phyloP scores from a whole-genome alignment of 2,329 filamentous ascomycete species.

The Botrytis galanthina region DNA sequence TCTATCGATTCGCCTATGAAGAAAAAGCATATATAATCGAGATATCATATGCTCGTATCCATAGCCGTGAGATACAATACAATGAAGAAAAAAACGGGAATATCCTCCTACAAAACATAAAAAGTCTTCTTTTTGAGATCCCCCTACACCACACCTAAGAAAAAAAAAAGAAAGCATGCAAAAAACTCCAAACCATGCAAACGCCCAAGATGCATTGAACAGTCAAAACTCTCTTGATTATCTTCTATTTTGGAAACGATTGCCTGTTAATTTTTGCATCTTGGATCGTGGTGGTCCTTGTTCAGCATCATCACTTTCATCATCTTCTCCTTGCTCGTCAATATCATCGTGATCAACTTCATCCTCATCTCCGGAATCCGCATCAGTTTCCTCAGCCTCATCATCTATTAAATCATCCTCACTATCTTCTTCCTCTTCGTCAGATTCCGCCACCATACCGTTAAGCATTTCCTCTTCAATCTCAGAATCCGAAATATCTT shows the following conservation, averaged over 20 bases:
- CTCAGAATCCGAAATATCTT: conserved; percentile 33
- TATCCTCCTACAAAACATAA: neutral
- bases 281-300: conserved; percentile 34
- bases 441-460: conserved; percentile 48
- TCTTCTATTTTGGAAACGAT: conserved; percentile 24
- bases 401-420: conserved; percentile 49
- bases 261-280: conserved; percentile 30
- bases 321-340: conserved; percentile 44
- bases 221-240: conserved; percentile 13
- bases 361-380: conserved; percentile 43
- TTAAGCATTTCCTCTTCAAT: conserved; percentile 42
- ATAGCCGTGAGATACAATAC: neutral
- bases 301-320: conserved; percentile 44
- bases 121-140: conserved; percentile 4
- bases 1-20: neutral
- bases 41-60: neutral
- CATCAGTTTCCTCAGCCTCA: conserved; percentile 48
- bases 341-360: conserved; percentile 46
- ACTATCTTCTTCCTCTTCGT: conserved; percentile 46
- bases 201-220: conserved; percentile 18
- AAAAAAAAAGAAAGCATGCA: neutral
- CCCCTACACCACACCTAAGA: neutral
- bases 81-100: neutral
- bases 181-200: conserved; percentile 35
- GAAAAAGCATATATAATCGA: neutral